phyloP scores from a whole-genome alignment of 345 rosid species.

The Heritiera fomes region DNA sequence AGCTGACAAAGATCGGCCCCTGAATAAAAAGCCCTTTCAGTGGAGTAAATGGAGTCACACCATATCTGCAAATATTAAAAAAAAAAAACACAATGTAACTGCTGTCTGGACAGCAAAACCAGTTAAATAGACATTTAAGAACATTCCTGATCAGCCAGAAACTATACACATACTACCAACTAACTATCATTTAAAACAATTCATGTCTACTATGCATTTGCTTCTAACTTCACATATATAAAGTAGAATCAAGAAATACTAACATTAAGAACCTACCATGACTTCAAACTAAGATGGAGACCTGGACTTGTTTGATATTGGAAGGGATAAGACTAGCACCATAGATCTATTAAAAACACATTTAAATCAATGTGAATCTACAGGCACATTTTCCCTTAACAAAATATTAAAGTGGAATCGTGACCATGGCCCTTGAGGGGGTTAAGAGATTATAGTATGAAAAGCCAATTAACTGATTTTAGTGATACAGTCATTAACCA shows the following conservation, averaged over 20 bases:
- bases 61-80: constrained; percentile 50
- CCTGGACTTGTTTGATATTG: background rate
- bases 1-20: constrained; percentile 75
- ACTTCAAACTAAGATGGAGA: background rate
- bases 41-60: constrained; percentile 78
- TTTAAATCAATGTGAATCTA: background rate
- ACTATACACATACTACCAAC: background rate
- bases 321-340: background rate
- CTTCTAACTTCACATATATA: background rate
- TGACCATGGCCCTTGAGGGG: background rate
- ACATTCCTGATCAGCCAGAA: background rate
- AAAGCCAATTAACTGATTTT: background rate
- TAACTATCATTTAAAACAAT: constrained; percentile 3
- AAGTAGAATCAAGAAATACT: background rate
- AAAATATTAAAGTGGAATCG: background rate
- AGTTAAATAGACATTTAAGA: background rate
- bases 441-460: background rate
- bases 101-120: background rate
- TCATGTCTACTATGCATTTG: background rate
- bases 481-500: background rate
- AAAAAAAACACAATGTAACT: constrained; percentile 18
- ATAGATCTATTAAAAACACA: background rate
- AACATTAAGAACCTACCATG: background rate
- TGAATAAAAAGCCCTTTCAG: constrained; percentile 81
- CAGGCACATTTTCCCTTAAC: background rate